A percentile compares a stretch with the other conserved stretches of the same genome.
Evolutionary conservation across 1,139 yeast genomes (phyloP).

Genomic region (Candida sojae): DNA sequence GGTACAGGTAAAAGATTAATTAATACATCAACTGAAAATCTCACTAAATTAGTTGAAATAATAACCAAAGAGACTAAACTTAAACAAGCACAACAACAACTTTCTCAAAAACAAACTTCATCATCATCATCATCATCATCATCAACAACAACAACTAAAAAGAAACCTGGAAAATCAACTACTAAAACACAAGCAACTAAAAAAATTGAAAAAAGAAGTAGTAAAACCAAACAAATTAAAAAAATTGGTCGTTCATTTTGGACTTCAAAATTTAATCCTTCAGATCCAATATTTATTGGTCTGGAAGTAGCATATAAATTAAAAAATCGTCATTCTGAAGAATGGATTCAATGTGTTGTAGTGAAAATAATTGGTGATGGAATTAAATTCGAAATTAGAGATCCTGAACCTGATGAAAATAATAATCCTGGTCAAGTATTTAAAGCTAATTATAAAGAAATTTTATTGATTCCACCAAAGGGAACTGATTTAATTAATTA

Average conservation of each 20-base stretch:
- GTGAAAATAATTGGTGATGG: conserved; percentile 78
- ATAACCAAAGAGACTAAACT: conserved; percentile 6
- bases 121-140: background rate
- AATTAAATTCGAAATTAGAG: conserved; percentile 79
- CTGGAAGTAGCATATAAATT: conserved; percentile 89
- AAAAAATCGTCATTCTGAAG: conserved; percentile 67
- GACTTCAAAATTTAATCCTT: conserved; percentile 54
- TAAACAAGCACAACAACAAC: conserved; percentile 11
- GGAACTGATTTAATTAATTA: conserved; percentile 50
- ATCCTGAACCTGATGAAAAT: conserved; percentile 96
- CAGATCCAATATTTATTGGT: conserved; percentile 63
- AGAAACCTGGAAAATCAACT: conserved; percentile 5
- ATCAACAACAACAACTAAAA: conserved; percentile 5
- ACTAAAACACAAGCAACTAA: background rate
- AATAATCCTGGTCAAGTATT: conserved; percentile 88
- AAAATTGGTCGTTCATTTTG: conserved; percentile 44
- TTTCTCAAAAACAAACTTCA: conserved; percentile 4
- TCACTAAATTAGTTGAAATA: conserved; percentile 32
- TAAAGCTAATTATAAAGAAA: conserved; percentile 78
- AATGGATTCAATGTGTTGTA: conserved; percentile 97
- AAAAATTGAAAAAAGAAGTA: conserved; percentile 1
- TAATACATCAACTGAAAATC: conserved; percentile 41
- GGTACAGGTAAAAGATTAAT: conserved; percentile 55
- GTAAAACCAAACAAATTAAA: conserved; percentile 17
- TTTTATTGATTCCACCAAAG: conserved; percentile 69